Evolutionary conservation across 441 rosid genomes (phyloP).

Genomic region (Adansonia madagascariensis): DNA sequence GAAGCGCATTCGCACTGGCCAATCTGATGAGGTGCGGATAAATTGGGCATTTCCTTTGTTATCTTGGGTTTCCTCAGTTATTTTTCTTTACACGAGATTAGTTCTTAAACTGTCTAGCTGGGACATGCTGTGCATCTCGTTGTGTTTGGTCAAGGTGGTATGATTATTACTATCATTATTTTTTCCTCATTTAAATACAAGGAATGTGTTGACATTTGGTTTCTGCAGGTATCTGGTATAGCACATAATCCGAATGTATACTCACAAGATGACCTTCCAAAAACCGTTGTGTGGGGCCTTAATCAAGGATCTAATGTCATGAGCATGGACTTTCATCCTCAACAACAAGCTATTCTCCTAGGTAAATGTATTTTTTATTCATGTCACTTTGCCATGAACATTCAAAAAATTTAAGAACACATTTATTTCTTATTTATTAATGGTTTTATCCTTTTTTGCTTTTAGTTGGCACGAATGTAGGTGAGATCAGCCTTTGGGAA

Average conservation of each 20-base stretch:
- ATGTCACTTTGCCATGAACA: background rate
- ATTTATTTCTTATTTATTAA: background rate
- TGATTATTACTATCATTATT: background rate
- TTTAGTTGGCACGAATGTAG: conserved; percentile 59
- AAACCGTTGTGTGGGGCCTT: conserved; percentile 45
- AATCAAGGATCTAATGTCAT: conserved; percentile 60
- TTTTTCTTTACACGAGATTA: conserved; percentile 24
- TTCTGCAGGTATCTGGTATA: conserved; percentile 45
- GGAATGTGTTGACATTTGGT: conserved; percentile 7
- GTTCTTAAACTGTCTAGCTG: background rate
- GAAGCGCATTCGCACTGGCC: conserved; percentile 72
- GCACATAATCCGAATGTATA: conserved; percentile 44
- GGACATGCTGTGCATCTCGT: background rate
- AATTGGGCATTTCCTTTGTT: conserved; percentile 8
- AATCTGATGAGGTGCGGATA: conserved; percentile 61
- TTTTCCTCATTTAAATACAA: background rate
- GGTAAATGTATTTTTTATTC: conserved; percentile 37
- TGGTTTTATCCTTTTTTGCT: background rate
- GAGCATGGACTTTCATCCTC: conserved; percentile 79
- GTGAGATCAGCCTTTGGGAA: conserved; percentile 68
- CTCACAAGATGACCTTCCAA: conserved; percentile 64
- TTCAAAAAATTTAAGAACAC: conserved; percentile 4
- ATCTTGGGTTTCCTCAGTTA: conserved; percentile 19
- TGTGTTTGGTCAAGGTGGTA: background rate
- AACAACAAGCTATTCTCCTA: conserved; percentile 57